These are phyloP conservation scores for Aspergillus hancockii DNA, from an alignment of 495 filamentous ascomycete species.

Conservation along the genomic window DNA sequence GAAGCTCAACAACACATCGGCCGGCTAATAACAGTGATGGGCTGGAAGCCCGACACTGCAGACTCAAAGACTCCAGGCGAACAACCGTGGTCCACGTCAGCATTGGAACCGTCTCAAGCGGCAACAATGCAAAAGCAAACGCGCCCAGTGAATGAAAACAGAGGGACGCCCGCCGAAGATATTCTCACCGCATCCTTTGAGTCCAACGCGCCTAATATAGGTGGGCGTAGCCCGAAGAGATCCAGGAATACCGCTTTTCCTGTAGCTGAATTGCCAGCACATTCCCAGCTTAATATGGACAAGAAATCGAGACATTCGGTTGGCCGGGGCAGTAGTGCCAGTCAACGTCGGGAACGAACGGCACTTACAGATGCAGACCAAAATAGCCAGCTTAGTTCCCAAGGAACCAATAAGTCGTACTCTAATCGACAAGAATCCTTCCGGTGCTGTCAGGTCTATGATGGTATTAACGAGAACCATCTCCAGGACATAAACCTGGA, in stretches of 20 bases:
- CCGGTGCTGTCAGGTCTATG: conserved; percentile 11
- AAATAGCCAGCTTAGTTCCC: conserved; percentile 33
- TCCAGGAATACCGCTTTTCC: conserved; percentile 24
- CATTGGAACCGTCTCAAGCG: conserved; percentile 11
- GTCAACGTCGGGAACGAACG: conserved; percentile 16
- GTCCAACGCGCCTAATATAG: conserved; percentile 18
- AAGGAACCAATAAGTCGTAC: conserved; percentile 14
- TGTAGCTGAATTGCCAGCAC: conserved; percentile 10
- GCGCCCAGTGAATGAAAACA: conserved; percentile 22
- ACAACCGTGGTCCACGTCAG: conserved; percentile 25
- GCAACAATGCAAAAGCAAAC: conserved; percentile 19
- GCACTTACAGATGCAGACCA: conserved; percentile 27
- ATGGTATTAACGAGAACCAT: conserved; percentile 23
- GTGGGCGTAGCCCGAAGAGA: conserved; percentile 32
- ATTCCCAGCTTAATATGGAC: conserved; percentile 4
- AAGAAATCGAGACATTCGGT: conserved; percentile 13
- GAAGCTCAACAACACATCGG: conserved; percentile 52
- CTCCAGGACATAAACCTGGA: conserved; percentile 35
- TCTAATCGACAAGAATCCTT: conserved; percentile 14
- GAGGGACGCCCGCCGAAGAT: conserved; percentile 18
- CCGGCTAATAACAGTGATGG: conserved; percentile 50
- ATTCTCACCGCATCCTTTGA: conserved; percentile 27
- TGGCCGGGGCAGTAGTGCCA: conserved; percentile 6
- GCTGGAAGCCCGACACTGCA: conserved; percentile 32
- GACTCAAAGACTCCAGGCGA: conserved; percentile 24